Evolutionary conservation across 2,329 filamentous ascomycete species (phyloP), one percentile per base, ranked within the genome.

Genomic region (Fusarium tricinctum): DNA sequence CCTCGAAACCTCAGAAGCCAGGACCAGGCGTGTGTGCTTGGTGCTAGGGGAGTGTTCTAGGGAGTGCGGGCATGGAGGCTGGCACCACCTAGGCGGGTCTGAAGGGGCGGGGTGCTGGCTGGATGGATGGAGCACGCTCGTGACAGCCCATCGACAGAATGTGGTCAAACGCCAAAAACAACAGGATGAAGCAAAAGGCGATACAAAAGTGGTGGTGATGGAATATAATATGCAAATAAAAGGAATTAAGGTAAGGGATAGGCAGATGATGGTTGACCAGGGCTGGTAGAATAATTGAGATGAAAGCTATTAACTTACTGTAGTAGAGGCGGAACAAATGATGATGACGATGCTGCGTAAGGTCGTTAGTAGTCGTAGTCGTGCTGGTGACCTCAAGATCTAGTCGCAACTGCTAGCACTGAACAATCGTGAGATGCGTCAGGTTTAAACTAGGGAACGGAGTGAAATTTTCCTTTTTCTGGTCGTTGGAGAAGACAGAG

Each of bases 41-140:
- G 70, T 66, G 58, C 59, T 70, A 62, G 68, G 68, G 67, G 67
- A 67, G 58, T 67, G 63, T 47, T 54, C 35, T 52, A 63, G 58
- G 62, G 66, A 70, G 69, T 73, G 71, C 58, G 63, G 58, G 48
- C 71, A 70, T 58, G 60, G 65, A 74, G 70, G 73, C 73, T 74
- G 71, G 73, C 64, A 70, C 63, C 61, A 30, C 28, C 28, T 30
- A 63, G 72, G 74, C 74, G 74, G 74, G 74, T 75, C 74, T 72
- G 45, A 60, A 70, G 70, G 72, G 66, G 74, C 74, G 74, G 74
- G 74, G 74, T 75, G 71, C 59, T 74, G 71, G 71, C 59, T 74
- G 71, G 58, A 61, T 74, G 69, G 56, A 74, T 74, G 74, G 73
- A 74, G 73, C 69, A 75, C 68, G 63, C 74, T 76, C 74, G 74